Evolutionary conservation across 1,284 basidiomycete species (phyloP), one percentile per base, ranked within the genome.

Genomic region (Cryptococcus maquisensis): DNA sequence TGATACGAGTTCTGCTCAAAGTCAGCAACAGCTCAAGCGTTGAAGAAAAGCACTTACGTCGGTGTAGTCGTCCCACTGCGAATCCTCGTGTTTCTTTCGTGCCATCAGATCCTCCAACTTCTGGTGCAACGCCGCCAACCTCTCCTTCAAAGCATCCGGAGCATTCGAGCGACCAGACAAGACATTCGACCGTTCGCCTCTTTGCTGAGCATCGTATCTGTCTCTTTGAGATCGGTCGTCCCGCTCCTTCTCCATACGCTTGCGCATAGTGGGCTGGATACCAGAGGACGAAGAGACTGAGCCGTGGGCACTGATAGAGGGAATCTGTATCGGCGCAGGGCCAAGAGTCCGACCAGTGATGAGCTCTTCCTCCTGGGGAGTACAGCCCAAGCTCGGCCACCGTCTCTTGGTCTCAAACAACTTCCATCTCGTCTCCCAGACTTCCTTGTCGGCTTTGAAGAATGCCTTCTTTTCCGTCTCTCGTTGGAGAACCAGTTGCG

Each of bases 31-130:
- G 15, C 20, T 57, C 51, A 52, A 18, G 24, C n/a, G 43, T 15
- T 47, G 58, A 40, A 55, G 26, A 18, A 23, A 6, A 21, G 13
- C 21, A 75, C 81, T 72, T 66, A 88, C 85, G 75, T 93, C 90
- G 59, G 89, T 82, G 51, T 81, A 80, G 67, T 95, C 91, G 65
- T 95, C 91, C 86, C 90, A 94, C 42, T 84, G 81, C 51, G 85
- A 81, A 66, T 94, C 88, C 51, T 59, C 60, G 47, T 76, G 73
- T 46, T 86, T 87, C 69, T 84, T 84, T 45, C 79, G 79, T 6
- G 79, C 77, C 58, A 92, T 71, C 47, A 84, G 81, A 16, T 81
- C 78, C 57, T 94, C 90, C 66, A 91, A 82, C 49, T 82, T 80
- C 38, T 81, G 79, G 42, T 81, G 81, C 56, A 92, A 84, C 4